These are phyloP conservation scores for Coniferiporia sulphurascens DNA, from an alignment of 1,284 basidiomycete genomes.

Conservation along the genomic window DNA sequence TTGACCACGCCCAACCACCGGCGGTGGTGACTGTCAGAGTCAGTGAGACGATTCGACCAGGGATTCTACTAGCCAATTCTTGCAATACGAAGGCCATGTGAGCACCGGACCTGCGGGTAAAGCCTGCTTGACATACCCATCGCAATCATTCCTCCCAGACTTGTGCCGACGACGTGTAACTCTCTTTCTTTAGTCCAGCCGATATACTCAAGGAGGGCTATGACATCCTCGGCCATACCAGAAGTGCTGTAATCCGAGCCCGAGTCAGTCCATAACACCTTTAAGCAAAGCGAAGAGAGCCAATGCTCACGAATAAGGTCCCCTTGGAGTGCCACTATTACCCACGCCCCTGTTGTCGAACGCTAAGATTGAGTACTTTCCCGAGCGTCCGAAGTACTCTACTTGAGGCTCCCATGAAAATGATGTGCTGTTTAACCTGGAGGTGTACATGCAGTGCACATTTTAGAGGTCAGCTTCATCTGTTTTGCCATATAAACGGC, in stretches of 20 bases:
- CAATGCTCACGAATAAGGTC: slow-evolving; percentile 53
- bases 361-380: slow-evolving; percentile 61
- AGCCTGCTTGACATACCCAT: slow-evolving; percentile 43
- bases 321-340: slow-evolving; percentile 64
- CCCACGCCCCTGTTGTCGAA: slow-evolving; percentile 90
- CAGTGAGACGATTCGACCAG: slow-evolving; percentile 63
- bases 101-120: not conserved
- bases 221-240: slow-evolving; percentile 74
- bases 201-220: slow-evolving; percentile 66
- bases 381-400: slow-evolving; percentile 45
- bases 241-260: slow-evolving; percentile 46
- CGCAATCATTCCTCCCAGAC: slow-evolving; percentile 85
- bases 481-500: too few relatives aligned
- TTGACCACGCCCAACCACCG: slow-evolving; percentile 51
- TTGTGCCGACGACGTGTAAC: slow-evolving; percentile 74
- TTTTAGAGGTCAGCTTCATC: not conserved
- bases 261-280: not conserved
- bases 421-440: slow-evolving; percentile 53
- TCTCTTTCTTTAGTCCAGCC: slow-evolving; percentile 63
- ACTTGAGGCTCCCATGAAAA: slow-evolving; percentile 64
- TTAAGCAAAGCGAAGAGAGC: not conserved
- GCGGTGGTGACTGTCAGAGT: slow-evolving; percentile 68
- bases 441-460: not conserved
- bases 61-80: slow-evolving; percentile 67
- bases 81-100: not conserved